Conservation (phyloP, 2,329 filamentous ascomycete genomes). For the Sordariomycetes sp. region DNA sequence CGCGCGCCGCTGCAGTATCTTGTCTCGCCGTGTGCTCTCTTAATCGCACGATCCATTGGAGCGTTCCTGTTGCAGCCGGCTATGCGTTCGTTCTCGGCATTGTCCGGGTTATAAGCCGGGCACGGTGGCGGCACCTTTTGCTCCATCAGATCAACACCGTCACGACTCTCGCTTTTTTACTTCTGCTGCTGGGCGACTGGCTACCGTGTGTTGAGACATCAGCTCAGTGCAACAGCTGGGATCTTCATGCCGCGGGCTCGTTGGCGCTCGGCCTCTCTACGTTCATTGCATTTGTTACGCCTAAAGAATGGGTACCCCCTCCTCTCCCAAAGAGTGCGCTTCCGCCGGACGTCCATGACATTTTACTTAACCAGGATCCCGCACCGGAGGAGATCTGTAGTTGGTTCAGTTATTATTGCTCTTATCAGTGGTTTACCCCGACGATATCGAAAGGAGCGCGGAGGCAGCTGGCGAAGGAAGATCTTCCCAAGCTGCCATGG, state of each 20-base stretch:
- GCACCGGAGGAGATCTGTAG: conserved; percentile 39
- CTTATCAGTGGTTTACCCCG: conserved; percentile 35
- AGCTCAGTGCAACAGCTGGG: conserved; percentile 13
- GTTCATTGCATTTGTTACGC: conserved; percentile 27
- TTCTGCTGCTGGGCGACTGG: conserved; percentile 21
- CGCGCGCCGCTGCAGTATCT: conserved; percentile 22
- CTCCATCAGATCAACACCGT: conserved; percentile 36
- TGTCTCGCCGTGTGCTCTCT: conserved; percentile 23
- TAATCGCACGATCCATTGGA: conserved; percentile 18
- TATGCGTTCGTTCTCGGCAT: conserved; percentile 31
- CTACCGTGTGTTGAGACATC: conserved; percentile 28
- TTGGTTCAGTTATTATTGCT: conserved; percentile 36
- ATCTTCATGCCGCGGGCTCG: conserved; percentile 5
- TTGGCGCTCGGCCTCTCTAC: conserved; percentile 19
- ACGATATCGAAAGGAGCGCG: conserved; percentile 32
- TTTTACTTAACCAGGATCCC: conserved; percentile 14
- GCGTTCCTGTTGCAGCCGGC: conserved; percentile 20
- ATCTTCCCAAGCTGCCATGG: conserved; percentile 36
- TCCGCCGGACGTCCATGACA: neutral
- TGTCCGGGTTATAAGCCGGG: conserved; percentile 21
- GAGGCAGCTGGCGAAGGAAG: conserved; percentile 28
- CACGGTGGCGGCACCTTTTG: conserved; percentile 29
- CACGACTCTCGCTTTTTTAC: conserved; percentile 19
- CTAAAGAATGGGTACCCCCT: conserved; percentile 29
- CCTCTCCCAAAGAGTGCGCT: conserved; percentile 4